These are phyloP conservation scores for Lithospermum erythrorhizon DNA, from an alignment of 257 asterid genomes.

Conservation along the genomic window DNA sequence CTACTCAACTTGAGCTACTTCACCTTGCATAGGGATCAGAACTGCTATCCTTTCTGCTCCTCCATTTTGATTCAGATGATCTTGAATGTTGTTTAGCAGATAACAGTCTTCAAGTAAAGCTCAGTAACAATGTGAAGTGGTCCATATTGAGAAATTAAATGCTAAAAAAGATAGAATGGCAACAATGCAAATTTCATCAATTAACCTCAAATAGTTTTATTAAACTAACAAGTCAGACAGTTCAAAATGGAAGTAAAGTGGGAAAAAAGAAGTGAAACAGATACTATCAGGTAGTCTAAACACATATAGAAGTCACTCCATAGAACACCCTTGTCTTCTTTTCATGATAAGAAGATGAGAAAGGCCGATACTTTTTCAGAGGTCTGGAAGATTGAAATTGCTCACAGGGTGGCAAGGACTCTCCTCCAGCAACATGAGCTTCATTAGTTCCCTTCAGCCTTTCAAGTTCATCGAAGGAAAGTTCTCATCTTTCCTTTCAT, in stretches of 20 bases:
- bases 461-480: slow-evolving; percentile 12
- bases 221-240: no score
- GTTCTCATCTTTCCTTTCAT: slow-evolving; percentile 16
- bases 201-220: background rate
- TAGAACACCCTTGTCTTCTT: slow-evolving; percentile 15
- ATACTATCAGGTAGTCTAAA: slow-evolving; percentile 17
- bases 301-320: slow-evolving; percentile 18
- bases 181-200: background rate
- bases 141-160: background rate
- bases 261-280: slow-evolving; percentile 3
- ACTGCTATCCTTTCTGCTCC: slow-evolving; percentile 11
- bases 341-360: slow-evolving; percentile 5
- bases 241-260: background rate
- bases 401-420: slow-evolving; percentile 9
- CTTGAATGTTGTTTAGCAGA: slow-evolving; percentile 13
- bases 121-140: slow-evolving; percentile 4
- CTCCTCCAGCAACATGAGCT: slow-evolving; percentile 16
- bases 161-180: no score
- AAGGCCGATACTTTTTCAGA: slow-evolving; percentile 8
- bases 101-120: slow-evolving; percentile 12
- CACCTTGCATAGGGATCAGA: slow-evolving; percentile 26
- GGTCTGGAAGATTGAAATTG: slow-evolving; percentile 15
- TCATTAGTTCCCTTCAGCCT: slow-evolving; percentile 19
- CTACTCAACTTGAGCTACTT: background rate
- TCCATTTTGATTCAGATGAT: slow-evolving; percentile 12